These are phyloP conservation scores for Thalassiosira exigua DNA, from an alignment of 352 stramenopile genomes.

Conservation along the genomic window DNA sequence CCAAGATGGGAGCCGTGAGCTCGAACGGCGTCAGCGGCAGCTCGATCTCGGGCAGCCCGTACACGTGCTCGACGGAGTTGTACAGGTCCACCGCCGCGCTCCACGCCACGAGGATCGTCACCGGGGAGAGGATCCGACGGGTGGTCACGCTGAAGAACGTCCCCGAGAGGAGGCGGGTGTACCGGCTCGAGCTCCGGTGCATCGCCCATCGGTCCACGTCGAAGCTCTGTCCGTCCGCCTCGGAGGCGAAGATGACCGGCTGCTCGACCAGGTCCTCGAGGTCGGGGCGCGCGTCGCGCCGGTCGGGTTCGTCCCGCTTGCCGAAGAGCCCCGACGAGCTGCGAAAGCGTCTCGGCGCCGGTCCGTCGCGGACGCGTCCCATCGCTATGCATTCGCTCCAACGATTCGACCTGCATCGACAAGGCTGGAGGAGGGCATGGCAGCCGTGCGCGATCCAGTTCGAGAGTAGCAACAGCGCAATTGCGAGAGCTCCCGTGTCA, in stretches of 20 bases:
- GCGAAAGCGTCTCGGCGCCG: too few relatives aligned
- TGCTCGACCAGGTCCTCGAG: not conserved
- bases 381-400: too few relatives aligned
- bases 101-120: conserved; percentile 22
- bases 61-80: conserved; percentile 21
- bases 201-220: conserved; percentile 2
- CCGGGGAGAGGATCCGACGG: conserved; percentile 9
- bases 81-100: conserved; percentile 27
- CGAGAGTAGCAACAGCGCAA: too few relatives aligned
- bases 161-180: conserved; percentile 18
- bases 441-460: too few relatives aligned
- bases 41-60: conserved; percentile 13
- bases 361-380: too few relatives aligned
- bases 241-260: not conserved
- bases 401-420: too few relatives aligned
- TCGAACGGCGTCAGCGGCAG: conserved; percentile 25
- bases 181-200: conserved; percentile 21
- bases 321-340: too few relatives aligned
- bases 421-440: too few relatives aligned
- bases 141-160: conserved; percentile 18
- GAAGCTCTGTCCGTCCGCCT: conserved; percentile 10
- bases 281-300: not conserved
- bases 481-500: too few relatives aligned
- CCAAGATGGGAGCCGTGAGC: conserved; percentile 9
- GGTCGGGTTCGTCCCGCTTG: too few relatives aligned